Base-by-base conservation (phyloP, 2,329 filamentous ascomycete species). In the Paramyrothecium sp. region DNA sequence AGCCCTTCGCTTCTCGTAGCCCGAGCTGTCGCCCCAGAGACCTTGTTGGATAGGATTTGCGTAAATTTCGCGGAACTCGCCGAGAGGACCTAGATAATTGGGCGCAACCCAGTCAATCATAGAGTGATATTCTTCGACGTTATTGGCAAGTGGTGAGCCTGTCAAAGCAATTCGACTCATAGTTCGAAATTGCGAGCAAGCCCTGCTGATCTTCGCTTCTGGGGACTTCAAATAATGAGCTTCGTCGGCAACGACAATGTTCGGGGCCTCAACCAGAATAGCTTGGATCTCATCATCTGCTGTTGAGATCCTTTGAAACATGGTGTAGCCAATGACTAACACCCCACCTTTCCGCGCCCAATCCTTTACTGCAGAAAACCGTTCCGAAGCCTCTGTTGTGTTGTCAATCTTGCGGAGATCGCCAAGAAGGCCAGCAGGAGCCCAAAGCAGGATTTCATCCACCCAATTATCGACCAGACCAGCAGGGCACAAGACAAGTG, bases 61-160 rank as follows among this genome's bases (percentile, higher is more conserved):
- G 67, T 89, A 97, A n/a, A 87, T 82, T 0, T 78, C 69, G 20
- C 79, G 81, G 70, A 97, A 97, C 65, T 93, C 88, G 1, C 72
- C 65, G 11, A 81, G 72, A 3, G 83, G 80, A 1, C 91, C 92
- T 3, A 97, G 79, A 68, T 91, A 97, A 22, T 85, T 85, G 0
- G 90, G 90, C 2, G 91, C 88, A 53, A 95, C 86, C 91, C 92
- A 97, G 61, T 93, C 84, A 57, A 97, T 89, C 85, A 96, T 91
- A n/a, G 87, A 77, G 67, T 88, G 92, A 67, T 96, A 96, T 65
- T 97, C 93, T 26, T 83, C 77, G 0, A 97, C 85, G 54, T 91
- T 90, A 67, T 97, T 97, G 4, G 90, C 87, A 54, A 97, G 77
- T 1, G 93, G 93, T 0, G 92, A 94, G 1, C 92, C 93, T 1